phyloP scores from a whole-genome alignment of 805 yeast genomes.

The Monosporozyma aquatica region DNA sequence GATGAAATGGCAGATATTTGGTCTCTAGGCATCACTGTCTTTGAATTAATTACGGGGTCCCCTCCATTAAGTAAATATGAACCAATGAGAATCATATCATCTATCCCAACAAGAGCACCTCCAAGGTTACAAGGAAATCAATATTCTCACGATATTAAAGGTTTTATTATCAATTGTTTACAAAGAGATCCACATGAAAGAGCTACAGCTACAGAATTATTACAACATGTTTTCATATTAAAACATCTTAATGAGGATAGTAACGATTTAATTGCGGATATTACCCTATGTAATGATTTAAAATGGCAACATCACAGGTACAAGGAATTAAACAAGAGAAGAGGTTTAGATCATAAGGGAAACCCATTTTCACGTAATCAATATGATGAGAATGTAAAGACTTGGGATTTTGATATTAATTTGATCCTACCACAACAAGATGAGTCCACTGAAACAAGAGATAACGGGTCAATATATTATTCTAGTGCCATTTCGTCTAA shows the following conservation, averaged over 20 bases:
- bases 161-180: constrained; percentile 58
- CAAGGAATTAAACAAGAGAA: constrained; percentile 11
- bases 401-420: constrained; percentile 3
- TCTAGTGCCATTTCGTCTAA: constrained; percentile 11
- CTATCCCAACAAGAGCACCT: constrained; percentile 31
- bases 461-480: too few relatives aligned
- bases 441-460: background rate
- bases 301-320: constrained; percentile 16
- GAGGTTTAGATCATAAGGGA: background rate
- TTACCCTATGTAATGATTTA: constrained; percentile 29
- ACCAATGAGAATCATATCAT: constrained; percentile 65
- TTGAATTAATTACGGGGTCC: constrained; percentile 71
- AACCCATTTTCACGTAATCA: too few relatives aligned
- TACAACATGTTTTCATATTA: constrained; percentile 27
- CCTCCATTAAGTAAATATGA: constrained; percentile 72
- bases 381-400: background rate
- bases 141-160: constrained; percentile 32
- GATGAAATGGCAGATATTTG: constrained; percentile 87
- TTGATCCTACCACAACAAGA: background rate
- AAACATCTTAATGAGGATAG: constrained; percentile 17
- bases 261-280: constrained; percentile 34
- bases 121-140: constrained; percentile 23
- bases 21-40: constrained; percentile 90
- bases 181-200: constrained; percentile 56
- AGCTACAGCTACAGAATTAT: constrained; percentile 49